phyloP scores from a whole-genome alignment of 495 filamentous ascomycete genomes.

The Penicillium desertorum region DNA sequence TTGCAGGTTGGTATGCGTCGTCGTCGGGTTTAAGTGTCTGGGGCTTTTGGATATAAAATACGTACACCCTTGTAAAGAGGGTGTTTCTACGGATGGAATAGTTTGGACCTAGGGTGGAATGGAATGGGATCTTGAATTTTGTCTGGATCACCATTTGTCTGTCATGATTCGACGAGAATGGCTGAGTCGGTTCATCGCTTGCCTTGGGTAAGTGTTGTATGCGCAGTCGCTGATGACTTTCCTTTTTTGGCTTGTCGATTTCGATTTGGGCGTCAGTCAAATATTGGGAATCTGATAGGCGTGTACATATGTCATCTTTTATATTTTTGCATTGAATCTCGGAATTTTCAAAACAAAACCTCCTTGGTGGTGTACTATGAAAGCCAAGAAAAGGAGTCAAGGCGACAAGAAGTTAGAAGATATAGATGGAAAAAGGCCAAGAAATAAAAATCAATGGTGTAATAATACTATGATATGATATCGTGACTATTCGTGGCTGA shows the following conservation, averaged over 20 bases:
- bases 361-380: neutral
- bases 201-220: neutral
- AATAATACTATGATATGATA: neutral
- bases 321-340: neutral
- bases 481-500: constrained; percentile 5
- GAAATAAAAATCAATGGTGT: neutral
- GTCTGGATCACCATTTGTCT: neutral
- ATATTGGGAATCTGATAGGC: constrained; percentile 6
- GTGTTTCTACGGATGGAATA: neutral
- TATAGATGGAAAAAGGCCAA: neutral
- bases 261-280: constrained; percentile 5
- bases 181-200: neutral
- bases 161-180: constrained; percentile 17
- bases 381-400: too few species aligned
- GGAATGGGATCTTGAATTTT: neutral
- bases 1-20: constrained; percentile 69
- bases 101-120: constrained; percentile 16
- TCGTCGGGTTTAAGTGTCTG: constrained; percentile 26
- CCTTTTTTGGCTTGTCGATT: constrained; percentile 2
- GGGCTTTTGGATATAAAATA: neutral
- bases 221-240: constrained; percentile 21
- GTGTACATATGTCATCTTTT: constrained; percentile 14
- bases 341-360: neutral
- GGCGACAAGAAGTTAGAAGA: neutral
- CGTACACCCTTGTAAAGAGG: neutral